phyloP scores from a whole-genome alignment of 805 yeast genomes.

The Brettanomyces nanus region DNA sequence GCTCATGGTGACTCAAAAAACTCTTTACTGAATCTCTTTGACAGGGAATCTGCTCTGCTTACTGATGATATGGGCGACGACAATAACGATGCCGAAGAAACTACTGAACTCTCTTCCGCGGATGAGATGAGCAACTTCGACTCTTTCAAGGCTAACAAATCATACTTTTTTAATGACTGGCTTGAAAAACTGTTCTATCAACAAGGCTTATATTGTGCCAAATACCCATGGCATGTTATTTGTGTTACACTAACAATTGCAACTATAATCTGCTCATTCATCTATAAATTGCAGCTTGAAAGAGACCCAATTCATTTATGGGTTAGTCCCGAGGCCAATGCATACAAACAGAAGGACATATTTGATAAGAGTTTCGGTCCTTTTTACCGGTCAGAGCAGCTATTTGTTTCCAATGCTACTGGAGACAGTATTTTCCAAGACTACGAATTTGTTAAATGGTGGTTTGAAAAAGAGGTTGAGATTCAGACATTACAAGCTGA shows the following conservation, averaged over 20 bases:
- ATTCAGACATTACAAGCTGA: slow-evolving; percentile 29
- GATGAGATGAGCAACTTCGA: slow-evolving; percentile 6
- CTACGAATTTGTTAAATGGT: slow-evolving; percentile 74
- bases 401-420: slow-evolving; percentile 61
- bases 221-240: slow-evolving; percentile 49
- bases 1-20: background rate
- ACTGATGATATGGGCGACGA: slow-evolving; percentile 8
- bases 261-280: slow-evolving; percentile 42
- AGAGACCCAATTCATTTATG: slow-evolving; percentile 76
- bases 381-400: slow-evolving; percentile 82
- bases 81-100: background rate
- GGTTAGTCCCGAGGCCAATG: slow-evolving; percentile 77
- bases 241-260: slow-evolving; percentile 33
- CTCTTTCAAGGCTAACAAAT: slow-evolving; percentile 20
- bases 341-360: slow-evolving; percentile 54
- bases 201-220: slow-evolving; percentile 53
- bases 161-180: slow-evolving; percentile 40
- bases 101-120: background rate
- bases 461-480: slow-evolving; percentile 71
- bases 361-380: slow-evolving; percentile 85
- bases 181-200: slow-evolving; percentile 40
- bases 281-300: slow-evolving; percentile 50
- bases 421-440: slow-evolving; percentile 45
- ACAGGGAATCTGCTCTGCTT: background rate
- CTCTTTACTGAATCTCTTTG: background rate